Conservation (phyloP, 1,284 basidiomycete genomes). For the Cryptococcus sp. region DNA sequence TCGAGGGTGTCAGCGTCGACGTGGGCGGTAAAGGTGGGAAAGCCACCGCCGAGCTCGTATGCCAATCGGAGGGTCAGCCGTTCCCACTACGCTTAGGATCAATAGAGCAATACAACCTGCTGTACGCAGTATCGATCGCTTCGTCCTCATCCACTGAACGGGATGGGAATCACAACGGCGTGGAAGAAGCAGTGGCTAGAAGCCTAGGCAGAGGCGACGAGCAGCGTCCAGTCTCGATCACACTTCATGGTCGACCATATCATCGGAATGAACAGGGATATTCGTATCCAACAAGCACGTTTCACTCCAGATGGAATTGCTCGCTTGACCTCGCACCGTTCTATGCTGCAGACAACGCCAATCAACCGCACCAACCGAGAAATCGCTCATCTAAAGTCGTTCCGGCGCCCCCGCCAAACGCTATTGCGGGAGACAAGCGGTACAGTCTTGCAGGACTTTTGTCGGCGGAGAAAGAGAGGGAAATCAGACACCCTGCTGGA, state of each 20-base stretch:
- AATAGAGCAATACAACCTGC: slow-evolving; percentile 77
- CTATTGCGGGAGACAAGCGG: slow-evolving; percentile 52
- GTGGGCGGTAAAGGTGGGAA: slow-evolving; percentile 74
- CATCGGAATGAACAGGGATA: slow-evolving; percentile 2
- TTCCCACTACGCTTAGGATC: slow-evolving; percentile 72
- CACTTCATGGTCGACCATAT: slow-evolving; percentile 70
- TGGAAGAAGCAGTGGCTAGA: slow-evolving; percentile 22
- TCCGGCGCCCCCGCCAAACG: slow-evolving; percentile 28
- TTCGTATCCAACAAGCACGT: slow-evolving; percentile 67
- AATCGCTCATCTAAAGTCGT: background rate
- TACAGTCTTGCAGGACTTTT: slow-evolving; percentile 46
- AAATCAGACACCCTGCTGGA: background rate
- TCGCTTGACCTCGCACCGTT: slow-evolving; percentile 68
- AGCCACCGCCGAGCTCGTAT: slow-evolving; percentile 55
- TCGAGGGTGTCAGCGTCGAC: slow-evolving; percentile 69
- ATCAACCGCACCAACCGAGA: background rate
- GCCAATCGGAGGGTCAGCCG: slow-evolving; percentile 56
- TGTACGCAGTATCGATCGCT: slow-evolving; percentile 69
- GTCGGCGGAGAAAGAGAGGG: slow-evolving; percentile 17
- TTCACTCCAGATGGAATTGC: slow-evolving; percentile 84
- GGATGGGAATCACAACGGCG: slow-evolving; percentile 4
- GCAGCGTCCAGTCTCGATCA: slow-evolving; percentile 73
- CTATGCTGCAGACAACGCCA: slow-evolving; percentile 26
- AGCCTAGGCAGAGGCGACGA: slow-evolving; percentile 56
- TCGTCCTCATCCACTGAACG: slow-evolving; percentile 15